phyloP scores from a whole-genome alignment of 768 basidiomycete genomes.

The Suillus paluster region DNA sequence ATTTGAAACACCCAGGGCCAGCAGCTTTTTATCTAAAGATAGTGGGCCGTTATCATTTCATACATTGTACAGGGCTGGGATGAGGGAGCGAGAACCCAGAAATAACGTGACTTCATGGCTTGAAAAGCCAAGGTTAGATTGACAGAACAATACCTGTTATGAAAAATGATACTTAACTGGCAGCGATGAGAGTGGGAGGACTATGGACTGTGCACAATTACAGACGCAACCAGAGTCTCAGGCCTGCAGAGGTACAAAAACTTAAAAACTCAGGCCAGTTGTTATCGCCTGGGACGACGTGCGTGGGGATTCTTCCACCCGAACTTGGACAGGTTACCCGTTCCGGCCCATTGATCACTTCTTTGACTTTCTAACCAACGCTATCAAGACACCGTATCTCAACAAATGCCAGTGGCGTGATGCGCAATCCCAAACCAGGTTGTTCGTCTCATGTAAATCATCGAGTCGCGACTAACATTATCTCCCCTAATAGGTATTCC shows the following conservation, averaged over 20 bases:
- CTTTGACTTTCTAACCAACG: background rate
- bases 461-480: background rate
- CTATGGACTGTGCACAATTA: background rate
- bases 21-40: background rate
- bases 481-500: background rate
- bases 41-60: constrained; percentile 1
- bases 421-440: background rate
- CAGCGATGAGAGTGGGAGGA: background rate
- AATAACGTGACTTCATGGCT: background rate
- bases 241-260: background rate
- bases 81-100: background rate
- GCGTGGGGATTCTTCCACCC: background rate
- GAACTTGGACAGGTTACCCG: background rate
- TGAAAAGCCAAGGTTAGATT: background rate
- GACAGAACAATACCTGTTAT: background rate
- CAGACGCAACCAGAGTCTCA: background rate
- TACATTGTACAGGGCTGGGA: too few relatives aligned
- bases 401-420: too few relatives aligned
- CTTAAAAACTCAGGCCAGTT: background rate
- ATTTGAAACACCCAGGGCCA: background rate
- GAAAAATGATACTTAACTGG: background rate
- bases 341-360: background rate
- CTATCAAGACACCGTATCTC: background rate
- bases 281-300: background rate
- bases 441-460: background rate